A percentile compares a stretch with the other conserved stretches of the same genome.
Evolutionary conservation across 2,329 filamentous ascomycete species (phyloP).

Genomic region (Aotearoamyces nothofagi): DNA sequence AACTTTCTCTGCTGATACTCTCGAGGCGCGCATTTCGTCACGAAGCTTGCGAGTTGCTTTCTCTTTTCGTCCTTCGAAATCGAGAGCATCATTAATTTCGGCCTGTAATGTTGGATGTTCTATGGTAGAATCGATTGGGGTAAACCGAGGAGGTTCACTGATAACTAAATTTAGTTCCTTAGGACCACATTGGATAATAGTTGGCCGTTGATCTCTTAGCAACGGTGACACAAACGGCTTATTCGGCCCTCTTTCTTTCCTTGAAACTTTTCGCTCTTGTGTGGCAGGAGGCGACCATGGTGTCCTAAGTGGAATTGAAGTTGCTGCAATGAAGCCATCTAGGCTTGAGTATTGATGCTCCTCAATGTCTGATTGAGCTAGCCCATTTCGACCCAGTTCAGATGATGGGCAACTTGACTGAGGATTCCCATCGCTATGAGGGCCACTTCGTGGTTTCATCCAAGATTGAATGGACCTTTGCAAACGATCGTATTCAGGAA

Average conservation of each 20-base stretch:
- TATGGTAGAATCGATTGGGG: too few species aligned
- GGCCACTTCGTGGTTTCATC: too few species aligned
- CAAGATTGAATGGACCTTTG: background rate
- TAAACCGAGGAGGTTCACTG: too few species aligned
- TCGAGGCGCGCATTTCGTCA: conserved; percentile 10
- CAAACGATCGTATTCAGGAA: background rate
- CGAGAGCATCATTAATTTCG: conserved; percentile 18
- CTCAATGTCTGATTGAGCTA: too few species aligned
- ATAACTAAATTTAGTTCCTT: too few species aligned
- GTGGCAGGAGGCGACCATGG: conserved; percentile 6
- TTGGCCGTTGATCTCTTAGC: too few species aligned
- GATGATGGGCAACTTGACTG: too few species aligned
- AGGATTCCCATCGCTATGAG: too few species aligned
- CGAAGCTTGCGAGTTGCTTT: conserved; percentile 14
- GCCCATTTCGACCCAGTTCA: too few species aligned
- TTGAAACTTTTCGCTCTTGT: background rate
- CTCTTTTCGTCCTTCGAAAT: conserved; percentile 18
- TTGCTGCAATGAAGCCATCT: conserved; percentile 2
- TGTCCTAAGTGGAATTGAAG: background rate
- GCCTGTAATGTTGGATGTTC: conserved; percentile 1
- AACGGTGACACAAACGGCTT: conserved; percentile 13
- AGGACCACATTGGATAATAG: too few species aligned
- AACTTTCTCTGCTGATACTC: conserved; percentile 4
- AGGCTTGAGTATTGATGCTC: too few species aligned
- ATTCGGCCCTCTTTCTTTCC: conserved; percentile 6